These are phyloP conservation scores for Centrapalus pauciflorus DNA, from an alignment of 129 eudicot species.

Conservation along the genomic window DNA sequence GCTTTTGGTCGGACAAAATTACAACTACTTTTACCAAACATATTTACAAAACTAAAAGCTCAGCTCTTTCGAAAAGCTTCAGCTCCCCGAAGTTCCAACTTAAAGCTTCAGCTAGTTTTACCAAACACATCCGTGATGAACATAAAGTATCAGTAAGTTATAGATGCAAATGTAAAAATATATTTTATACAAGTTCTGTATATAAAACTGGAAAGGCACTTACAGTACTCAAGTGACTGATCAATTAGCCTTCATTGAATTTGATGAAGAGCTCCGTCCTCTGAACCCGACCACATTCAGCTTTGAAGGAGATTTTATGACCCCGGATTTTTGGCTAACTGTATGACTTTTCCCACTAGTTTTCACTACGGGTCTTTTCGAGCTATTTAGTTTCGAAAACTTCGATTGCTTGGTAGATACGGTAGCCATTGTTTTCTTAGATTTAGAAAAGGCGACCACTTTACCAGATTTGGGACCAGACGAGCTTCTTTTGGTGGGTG, in stretches of 20 bases:
- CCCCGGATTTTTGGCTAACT: conserved; percentile 28
- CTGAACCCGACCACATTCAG: conserved; percentile 87
- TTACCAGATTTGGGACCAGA: conserved; percentile 32
- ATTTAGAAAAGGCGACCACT: conserved; percentile 19
- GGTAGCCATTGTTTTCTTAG: conserved; percentile 17
- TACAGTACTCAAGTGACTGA: neutral
- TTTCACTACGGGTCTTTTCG: conserved; percentile 21
- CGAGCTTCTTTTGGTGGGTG: conserved; percentile 27
- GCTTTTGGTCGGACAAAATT: too few species aligned
- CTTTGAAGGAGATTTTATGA: conserved; percentile 36
- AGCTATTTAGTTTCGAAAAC: conserved; percentile 19
- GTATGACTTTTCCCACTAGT: conserved; percentile 29
- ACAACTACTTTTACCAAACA: too few species aligned
- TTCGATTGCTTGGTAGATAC: conserved; percentile 6
- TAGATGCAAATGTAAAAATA: too few species aligned
- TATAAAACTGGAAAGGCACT: conserved; percentile 7
- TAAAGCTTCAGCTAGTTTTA: too few species aligned
- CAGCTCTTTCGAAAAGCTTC: too few species aligned
- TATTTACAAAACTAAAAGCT: too few species aligned
- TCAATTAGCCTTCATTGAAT: conserved; percentile 18
- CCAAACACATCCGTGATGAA: too few species aligned
- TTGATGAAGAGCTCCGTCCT: conserved; percentile 64
- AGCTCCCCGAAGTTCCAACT: too few species aligned
- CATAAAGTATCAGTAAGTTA: too few species aligned
- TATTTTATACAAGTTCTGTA: too few species aligned